A percentile compares a stretch with the other conserved stretches of the same genome.
These are phyloP conservation scores for Solanum chiquidenum DNA, from an alignment of 257 asterid genomes.

Conservation along the genomic window DNA sequence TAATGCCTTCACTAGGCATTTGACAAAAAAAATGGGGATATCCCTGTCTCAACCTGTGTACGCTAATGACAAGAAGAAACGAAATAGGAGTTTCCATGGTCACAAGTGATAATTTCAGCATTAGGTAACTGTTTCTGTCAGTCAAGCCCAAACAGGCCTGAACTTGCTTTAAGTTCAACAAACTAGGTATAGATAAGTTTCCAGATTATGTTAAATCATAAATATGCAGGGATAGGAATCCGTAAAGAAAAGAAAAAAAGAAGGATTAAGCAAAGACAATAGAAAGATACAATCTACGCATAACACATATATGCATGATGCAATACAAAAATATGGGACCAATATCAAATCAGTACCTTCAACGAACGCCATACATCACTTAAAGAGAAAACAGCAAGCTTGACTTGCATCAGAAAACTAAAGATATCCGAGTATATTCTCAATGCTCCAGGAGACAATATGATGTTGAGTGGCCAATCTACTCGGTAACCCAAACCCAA, in stretches of 20 bases:
- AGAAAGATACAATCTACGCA: not conserved
- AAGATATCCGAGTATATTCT: slow-evolving; percentile 73
- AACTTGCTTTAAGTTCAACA: not conserved
- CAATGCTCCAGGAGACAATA: slow-evolving; percentile 74
- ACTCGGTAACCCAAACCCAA: slow-evolving; percentile 90
- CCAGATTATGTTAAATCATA: not conserved
- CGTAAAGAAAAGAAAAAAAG: not conserved
- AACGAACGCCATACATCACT: slow-evolving; percentile 76
- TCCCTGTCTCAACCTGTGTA: not conserved
- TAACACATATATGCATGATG: not conserved
- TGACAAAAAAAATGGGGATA: not conserved
- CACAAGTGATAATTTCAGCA: not conserved
- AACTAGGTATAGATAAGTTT: not conserved
- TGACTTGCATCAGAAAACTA: slow-evolving; percentile 81
- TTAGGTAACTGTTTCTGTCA: not conserved
- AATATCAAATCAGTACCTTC: slow-evolving; percentile 41
- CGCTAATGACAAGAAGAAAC: not conserved
- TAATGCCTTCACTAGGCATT: not conserved
- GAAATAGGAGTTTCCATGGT: not conserved
- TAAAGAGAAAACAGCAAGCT: slow-evolving; percentile 88
- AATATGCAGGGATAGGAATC: not conserved
- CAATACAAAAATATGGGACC: not conserved
- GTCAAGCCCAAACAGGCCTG: not conserved
- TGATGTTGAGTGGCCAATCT: slow-evolving; percentile 87
- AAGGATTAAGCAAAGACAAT: not conserved